Percentiles rank a stretch among this genome's conserved stretches.
Conservation (phyloP, 2,329 filamentous ascomycete genomes). For the Microascus cirrosus region DNA sequence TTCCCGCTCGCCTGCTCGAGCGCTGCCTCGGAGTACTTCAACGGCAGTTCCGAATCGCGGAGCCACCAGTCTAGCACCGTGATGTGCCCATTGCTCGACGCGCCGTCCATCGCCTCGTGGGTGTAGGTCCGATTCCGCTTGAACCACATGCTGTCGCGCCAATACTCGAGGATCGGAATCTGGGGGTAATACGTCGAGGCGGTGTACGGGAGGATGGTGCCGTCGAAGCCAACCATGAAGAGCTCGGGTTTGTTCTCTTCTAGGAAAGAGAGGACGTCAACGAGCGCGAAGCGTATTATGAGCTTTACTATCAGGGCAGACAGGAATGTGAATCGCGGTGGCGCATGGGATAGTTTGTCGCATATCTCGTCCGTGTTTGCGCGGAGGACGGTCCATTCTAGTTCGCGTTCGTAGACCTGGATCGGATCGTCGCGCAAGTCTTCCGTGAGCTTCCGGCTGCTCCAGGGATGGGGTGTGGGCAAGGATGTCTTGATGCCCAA, state of each 20-base stretch:
- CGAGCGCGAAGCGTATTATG: constrained; percentile 83
- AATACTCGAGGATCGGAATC: constrained; percentile 80
- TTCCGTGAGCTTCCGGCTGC: constrained; percentile 42
- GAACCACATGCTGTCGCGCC: constrained; percentile 74
- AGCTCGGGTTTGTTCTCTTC: constrained; percentile 55
- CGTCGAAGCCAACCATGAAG: constrained; percentile 70
- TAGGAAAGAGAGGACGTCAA: constrained; percentile 61
- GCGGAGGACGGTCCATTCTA: constrained; percentile 78
- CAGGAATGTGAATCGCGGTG: constrained; percentile 57
- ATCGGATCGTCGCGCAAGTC: constrained; percentile 41
- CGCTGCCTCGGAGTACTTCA: constrained; percentile 78
- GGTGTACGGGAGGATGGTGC: constrained; percentile 75
- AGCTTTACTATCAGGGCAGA: constrained; percentile 76
- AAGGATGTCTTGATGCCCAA: constrained; percentile 73
- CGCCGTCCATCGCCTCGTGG: constrained; percentile 73
- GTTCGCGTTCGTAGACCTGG: constrained; percentile 61
- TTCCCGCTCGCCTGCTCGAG: constrained; percentile 80
- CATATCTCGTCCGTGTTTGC: constrained; percentile 61
- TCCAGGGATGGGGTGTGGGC: constrained; percentile 61
- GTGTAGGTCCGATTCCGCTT: constrained; percentile 63
- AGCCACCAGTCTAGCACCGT: constrained; percentile 90
- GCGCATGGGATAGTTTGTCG: constrained; percentile 59
- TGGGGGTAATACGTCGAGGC: constrained; percentile 80
- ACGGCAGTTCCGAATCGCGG: constrained; percentile 59
- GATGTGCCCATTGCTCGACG: constrained; percentile 75